Percentiles rank a stretch among this genome's conserved stretches.
Conservation (phyloP, 805 yeast genomes). For the Saitoella complicata region DNA sequence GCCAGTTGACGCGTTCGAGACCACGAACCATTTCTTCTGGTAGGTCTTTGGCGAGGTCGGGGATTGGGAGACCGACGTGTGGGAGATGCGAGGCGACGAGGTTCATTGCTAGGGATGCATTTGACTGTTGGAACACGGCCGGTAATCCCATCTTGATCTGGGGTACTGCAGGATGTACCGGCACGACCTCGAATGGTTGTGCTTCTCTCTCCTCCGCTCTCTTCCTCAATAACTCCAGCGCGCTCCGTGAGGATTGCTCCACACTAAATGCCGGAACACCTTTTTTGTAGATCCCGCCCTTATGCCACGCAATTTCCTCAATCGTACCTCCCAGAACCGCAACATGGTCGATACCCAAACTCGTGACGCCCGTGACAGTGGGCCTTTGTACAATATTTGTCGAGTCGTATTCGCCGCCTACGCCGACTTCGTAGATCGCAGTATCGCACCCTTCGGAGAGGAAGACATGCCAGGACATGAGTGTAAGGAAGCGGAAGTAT, state of each 20-base stretch:
- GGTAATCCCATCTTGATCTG: slow-evolving; percentile 40
- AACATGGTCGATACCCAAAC: slow-evolving; percentile 86
- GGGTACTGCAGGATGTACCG: slow-evolving; percentile 24
- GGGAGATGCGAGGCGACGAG: background rate
- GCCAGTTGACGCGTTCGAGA: slow-evolving; percentile 60
- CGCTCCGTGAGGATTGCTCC: slow-evolving; percentile 38
- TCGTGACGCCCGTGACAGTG: slow-evolving; percentile 66
- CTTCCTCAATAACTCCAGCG: slow-evolving; percentile 31
- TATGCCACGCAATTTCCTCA: slow-evolving; percentile 88
- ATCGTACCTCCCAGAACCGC: slow-evolving; percentile 73
- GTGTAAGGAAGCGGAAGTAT: slow-evolving; percentile 79
- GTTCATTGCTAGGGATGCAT: slow-evolving; percentile 64
- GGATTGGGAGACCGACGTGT: too few relatives aligned
- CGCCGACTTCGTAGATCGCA: slow-evolving; percentile 94
- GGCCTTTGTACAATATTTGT: slow-evolving; percentile 75
- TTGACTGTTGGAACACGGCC: slow-evolving; percentile 69
- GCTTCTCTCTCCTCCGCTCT: slow-evolving; percentile 48
- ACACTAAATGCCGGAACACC: slow-evolving; percentile 54
- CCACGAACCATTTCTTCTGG: slow-evolving; percentile 29
- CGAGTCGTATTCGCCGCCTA: slow-evolving; percentile 96
- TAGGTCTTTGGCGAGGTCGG: slow-evolving; percentile 7
- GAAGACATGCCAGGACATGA: slow-evolving; percentile 82
- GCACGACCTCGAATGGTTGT: slow-evolving; percentile 27
- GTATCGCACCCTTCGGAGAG: slow-evolving; percentile 78
- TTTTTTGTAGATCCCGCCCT: slow-evolving; percentile 76